phyloP scores from a whole-genome alignment of 148 eudicot species.

The Chenopodium berlandieri region DNA sequence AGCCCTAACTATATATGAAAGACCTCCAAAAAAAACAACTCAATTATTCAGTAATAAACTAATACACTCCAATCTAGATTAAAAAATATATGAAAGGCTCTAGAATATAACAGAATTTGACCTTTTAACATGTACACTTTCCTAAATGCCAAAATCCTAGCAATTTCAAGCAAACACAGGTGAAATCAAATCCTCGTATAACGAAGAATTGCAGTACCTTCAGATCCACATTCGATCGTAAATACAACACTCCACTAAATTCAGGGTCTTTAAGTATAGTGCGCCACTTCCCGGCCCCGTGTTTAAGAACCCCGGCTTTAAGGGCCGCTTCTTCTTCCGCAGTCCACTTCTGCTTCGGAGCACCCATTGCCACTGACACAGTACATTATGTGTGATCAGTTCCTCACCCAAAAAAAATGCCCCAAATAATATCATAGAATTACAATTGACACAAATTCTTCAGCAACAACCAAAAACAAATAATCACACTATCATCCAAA shows the following conservation, averaged over 20 bases:
- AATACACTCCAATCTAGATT: not conserved
- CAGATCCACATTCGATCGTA: constrained; percentile 86
- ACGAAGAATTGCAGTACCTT: constrained; percentile 48
- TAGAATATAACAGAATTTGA: not conserved
- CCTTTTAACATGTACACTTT: not conserved
- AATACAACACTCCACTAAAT: constrained; percentile 60
- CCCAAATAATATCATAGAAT: too few relatives aligned
- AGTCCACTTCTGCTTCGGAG: constrained; percentile 97
- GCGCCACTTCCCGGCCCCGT: constrained; percentile 94
- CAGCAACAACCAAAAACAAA: too few relatives aligned
- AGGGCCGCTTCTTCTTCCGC: constrained; percentile 91
- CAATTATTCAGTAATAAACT: not conserved
- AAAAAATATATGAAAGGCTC: not conserved
- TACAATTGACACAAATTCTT: too few relatives aligned
- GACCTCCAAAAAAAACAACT: not conserved
- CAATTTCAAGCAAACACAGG: constrained; percentile 2
- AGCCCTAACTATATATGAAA: not conserved
- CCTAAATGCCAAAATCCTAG: not conserved
- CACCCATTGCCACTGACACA: constrained; percentile 64
- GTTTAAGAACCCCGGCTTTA: constrained; percentile 84
- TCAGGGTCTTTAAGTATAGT: constrained; percentile 93
- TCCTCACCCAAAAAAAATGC: too few relatives aligned
- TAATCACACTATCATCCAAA: too few relatives aligned
- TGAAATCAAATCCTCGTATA: constrained; percentile 22
- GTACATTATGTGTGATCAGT: constrained; percentile 18